Base-by-base conservation (phyloP, 805 yeast species). In the Monosporozyma siamensis region DNA sequence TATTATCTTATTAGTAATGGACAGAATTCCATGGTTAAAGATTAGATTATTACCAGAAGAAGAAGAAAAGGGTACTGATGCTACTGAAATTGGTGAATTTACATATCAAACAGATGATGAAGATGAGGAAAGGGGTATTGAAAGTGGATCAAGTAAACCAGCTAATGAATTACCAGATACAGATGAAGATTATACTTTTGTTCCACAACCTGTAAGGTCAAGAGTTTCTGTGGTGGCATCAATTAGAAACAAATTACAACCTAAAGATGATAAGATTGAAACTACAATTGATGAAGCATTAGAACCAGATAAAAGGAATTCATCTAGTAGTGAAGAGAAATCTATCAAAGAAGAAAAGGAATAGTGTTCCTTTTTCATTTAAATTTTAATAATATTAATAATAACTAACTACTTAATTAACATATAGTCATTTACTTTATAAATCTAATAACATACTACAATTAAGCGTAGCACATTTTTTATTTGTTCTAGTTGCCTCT, bases 81-180 rank as follows among this genome's bases (percentile, higher is more conserved):
- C 80, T 48, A 79, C 87, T 17, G 88, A 89, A 70, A 86, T 88
- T 57, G 96, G 96, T 53, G 97, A 89, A 65, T 79, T 77, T 61
- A 84, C 94, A 46, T 84, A 69, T 53, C 69, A 66, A 44, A 83
- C 25, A 12, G 46, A 44, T 17, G 44, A 67, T 46, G 85, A 40
- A 14, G 35, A 31, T 17, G 35, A n/a, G n/a, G n/a, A n/a, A n/a
- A n/a, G n/a, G n/a, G n/a, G n/a, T n/a, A n/a, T n/a, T n/a, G n/a
- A n/a, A n/a, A n/a, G n/a, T n/a, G n/a, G n/a, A n/a, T n/a, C n/a
- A n/a, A n/a, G 14, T 18, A n/a, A n/a, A 4, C 32, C 15, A n/a
- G 18, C n/a, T 25, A n/a, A 26, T 26, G 23, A 12, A 12, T 30
- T 27, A 31, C 68, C 66, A 44, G 83, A 36, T 24, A 40, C 32